phyloP scores from a whole-genome alignment of 306 rosid species.

The Citrullus amarus region DNA sequence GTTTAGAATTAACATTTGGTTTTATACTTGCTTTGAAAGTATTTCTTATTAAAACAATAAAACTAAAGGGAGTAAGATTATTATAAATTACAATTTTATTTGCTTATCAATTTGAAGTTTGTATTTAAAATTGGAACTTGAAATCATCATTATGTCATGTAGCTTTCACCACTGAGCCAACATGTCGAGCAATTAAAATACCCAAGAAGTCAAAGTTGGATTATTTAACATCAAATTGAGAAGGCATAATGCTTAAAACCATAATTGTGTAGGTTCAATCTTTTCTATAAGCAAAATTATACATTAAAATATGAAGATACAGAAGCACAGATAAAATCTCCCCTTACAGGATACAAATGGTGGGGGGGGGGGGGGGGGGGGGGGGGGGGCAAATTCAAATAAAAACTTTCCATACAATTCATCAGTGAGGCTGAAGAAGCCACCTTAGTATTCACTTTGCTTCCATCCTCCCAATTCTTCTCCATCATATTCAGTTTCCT shows the following conservation, averaged over 20 bases:
- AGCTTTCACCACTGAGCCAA: not conserved
- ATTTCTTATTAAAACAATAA: not conserved
- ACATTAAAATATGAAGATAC: not conserved
- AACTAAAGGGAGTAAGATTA: not conserved
- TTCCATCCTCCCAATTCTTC: slow-evolving; percentile 61
- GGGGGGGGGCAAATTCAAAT: not conserved
- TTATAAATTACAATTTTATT: not conserved
- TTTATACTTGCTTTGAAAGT: too few relatives aligned
- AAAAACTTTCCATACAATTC: not conserved
- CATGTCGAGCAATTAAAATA: not conserved
- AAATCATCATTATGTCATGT: not conserved
- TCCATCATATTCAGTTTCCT: slow-evolving; percentile 30
- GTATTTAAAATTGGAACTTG: not conserved
- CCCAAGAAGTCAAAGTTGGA: not conserved
- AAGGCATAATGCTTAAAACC: not conserved
- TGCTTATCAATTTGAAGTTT: not conserved
- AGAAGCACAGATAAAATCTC: not conserved
- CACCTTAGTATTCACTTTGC: slow-evolving; percentile 25
- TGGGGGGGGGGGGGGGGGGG: not conserved
- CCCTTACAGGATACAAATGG: not conserved
- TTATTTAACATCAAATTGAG: not conserved
- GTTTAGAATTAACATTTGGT: too few relatives aligned
- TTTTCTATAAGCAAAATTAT: not conserved
- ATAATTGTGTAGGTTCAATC: not conserved
- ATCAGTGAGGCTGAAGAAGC: slow-evolving; percentile 8